Percentiles rank a stretch among this genome's conserved stretches.
phyloP scores from a whole-genome alignment of 345 rosid species.

The Salix exigua region DNA sequence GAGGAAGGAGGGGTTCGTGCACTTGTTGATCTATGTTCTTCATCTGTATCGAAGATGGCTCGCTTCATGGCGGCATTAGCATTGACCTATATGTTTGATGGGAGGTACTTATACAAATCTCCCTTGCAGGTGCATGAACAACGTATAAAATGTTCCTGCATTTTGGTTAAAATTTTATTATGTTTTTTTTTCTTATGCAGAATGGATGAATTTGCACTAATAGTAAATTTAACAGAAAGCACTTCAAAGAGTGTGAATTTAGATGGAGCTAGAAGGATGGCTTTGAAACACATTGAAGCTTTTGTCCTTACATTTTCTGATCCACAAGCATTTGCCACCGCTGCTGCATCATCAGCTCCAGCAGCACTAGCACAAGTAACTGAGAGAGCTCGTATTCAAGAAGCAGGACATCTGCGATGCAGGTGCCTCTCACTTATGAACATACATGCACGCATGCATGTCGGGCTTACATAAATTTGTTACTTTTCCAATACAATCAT shows the following conservation, averaged over 20 bases:
- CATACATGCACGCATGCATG: not conserved
- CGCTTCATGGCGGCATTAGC: conserved; percentile 48
- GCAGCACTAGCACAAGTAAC: conserved; percentile 28
- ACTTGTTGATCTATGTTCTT: conserved; percentile 37
- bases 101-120: conserved; percentile 18
- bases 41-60: conserved; percentile 44
- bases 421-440: conserved; percentile 14
- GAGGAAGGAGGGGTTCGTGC: conserved; percentile 39
- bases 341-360: conserved; percentile 20
- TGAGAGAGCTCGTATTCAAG: conserved; percentile 27
- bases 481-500: not conserved
- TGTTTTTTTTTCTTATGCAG: conserved; percentile 17
- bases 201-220: conserved; percentile 30
- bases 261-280: conserved; percentile 22
- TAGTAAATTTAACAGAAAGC: conserved; percentile 14
- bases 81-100: conserved; percentile 38
- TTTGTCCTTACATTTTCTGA: conserved; percentile 34
- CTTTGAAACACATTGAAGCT: conserved; percentile 28
- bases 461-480: not conserved
- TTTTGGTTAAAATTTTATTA: not conserved
- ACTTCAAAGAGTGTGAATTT: conserved; percentile 17
- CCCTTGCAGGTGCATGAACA: not conserved
- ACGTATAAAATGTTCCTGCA: not conserved
- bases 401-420: conserved; percentile 44
- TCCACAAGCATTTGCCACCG: conserved; percentile 16